Percentiles rank a stretch among this genome's conserved stretches.
These are phyloP conservation scores for Canna indica DNA, from an alignment of 176 grass and related monocot species.

Conservation along the genomic window DNA sequence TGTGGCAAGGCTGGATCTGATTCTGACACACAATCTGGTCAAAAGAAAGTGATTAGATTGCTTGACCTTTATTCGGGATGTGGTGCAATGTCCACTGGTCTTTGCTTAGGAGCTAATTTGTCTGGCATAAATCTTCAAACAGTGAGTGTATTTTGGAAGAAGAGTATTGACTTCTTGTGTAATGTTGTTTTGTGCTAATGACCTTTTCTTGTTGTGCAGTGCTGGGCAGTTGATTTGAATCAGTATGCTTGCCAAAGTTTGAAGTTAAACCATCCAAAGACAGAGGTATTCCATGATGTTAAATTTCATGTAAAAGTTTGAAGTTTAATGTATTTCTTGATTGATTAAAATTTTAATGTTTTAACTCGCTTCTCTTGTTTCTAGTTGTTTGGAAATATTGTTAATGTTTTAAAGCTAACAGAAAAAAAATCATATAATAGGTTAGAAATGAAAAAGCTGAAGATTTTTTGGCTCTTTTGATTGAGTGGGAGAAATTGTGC, in stretches of 20 bases:
- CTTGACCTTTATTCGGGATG: conserved; percentile 88
- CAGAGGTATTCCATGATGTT: conserved; percentile 36
- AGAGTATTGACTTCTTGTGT: not conserved
- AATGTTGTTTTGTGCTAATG: not conserved
- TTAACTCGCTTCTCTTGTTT: not conserved
- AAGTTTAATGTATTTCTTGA: too few species aligned
- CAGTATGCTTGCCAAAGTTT: conserved; percentile 54
- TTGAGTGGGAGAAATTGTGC: conserved; percentile 47
- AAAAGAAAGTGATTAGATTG: conserved; percentile 28
- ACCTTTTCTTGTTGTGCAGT: conserved; percentile 18
- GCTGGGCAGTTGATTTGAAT: conserved; percentile 81
- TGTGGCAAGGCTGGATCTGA: conserved; percentile 23
- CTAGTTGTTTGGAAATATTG: not conserved
- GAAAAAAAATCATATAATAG: conserved; percentile 7
- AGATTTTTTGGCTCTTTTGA: conserved; percentile 51
- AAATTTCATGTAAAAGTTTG: not conserved
- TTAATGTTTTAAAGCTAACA: not conserved
- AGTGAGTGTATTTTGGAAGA: conserved; percentile 19
- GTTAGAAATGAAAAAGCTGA: conserved; percentile 76
- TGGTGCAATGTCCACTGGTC: conserved; percentile 80
- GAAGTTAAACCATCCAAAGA: conserved; percentile 62
- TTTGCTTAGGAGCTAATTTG: conserved; percentile 64
- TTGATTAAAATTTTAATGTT: not conserved
- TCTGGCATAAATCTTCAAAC: conserved; percentile 64
- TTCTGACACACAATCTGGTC: conserved; percentile 13